Base-by-base conservation (phyloP, 2,329 filamentous ascomycete genomes). In the Kalmusia sp. region DNA sequence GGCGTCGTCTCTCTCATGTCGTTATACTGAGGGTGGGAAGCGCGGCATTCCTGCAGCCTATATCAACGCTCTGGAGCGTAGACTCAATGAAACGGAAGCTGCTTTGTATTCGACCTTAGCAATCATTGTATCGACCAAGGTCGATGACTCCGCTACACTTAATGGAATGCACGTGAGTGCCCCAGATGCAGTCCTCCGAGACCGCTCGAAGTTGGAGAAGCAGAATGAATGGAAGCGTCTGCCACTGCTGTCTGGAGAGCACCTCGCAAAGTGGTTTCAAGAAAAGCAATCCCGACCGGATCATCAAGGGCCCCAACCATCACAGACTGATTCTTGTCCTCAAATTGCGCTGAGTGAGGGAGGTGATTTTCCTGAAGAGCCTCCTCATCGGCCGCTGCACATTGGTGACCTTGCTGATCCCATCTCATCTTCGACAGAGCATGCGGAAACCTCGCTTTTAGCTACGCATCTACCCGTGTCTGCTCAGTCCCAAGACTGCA, bases 1-100 rank as follows among this genome's bases (percentile, higher is more conserved):
- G 14, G 31, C 47, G 19, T 40, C 53, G 7, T 53, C 57, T 12
- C 39, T 57, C 5, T 25, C 39, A 8, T 69, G 65, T 33, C 62
- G 56, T 14, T 69, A 69, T 31, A 57, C 62, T 28, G 55, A 68
- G 43, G 65, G 65, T 12, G 64, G 65, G 2, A 68, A 65, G 37
- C 52, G 65, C 49, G 65, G 65, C 5, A 57, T 69, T 4, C 65
- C 64, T 9, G 55, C 57, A 35, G 64, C 62, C 21, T 69, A 68
- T 41, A 69, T 69, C 35, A 59, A 50, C 24, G 56, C 43, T 34
- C 57, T 69, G 12, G 65, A 69, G 30, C 54, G 55, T 25, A 60
- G 64, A 46, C 55, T 68, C 7, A 58, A 55, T 40, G 62, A 64
- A n/a, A 68, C 65, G 3, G 65, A 69, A 49, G 46, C 53, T 28